Evolutionary conservation across 2,329 filamentous ascomycete species (phyloP), one percentile per base, ranked within the genome.

Genomic region (Monosporascus sp.): DNA sequence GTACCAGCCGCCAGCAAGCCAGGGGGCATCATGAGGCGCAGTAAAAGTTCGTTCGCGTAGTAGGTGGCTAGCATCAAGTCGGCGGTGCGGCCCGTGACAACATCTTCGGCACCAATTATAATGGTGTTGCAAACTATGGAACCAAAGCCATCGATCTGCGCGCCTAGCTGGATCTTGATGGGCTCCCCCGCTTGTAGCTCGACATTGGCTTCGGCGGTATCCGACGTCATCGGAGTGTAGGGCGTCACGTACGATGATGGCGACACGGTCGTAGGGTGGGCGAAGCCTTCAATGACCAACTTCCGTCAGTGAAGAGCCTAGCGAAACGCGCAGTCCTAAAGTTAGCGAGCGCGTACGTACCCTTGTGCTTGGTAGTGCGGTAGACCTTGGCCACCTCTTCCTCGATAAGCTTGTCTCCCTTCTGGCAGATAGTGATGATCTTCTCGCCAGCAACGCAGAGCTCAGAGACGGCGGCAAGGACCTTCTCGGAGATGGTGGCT

Each of bases 281-380:
- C 85, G 74, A 96, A 89, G 69, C 93, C 88, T 91, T 61, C 11
- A 49, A 49, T 50, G 35, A 44, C 53, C 41, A 48, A 53, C 31
- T 14, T 46, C 17, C 43, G 56, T 67, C 48, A 66, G 62, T 54
- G 57, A 46, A 54, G 45, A 46, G 54, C 36, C 48, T 20, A 37
- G 38, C 7, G 31, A 36, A 45, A 39, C 39, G 25, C 47, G 39
- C 50, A 41, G 25, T 46, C 43, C 46, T 35, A 44, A 46, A 25
- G 27, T 38, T 53, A 31, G 17, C 20, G 11, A 39, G 25, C 48
- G 38, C 36, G 25, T 37, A 76, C 78, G 61, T 67, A 89, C 89
- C 94, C 82, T 99, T 99, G 68, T 97, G 87, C 80, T 97, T 97
- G 82, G 97, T 97, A 75, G 92, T 93, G 73, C 96, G 92, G 83